Evolutionary conservation across 495 filamentous ascomycete species (phyloP), one percentile per base, ranked within the genome.

Genomic region (Penicillium lagena): DNA sequence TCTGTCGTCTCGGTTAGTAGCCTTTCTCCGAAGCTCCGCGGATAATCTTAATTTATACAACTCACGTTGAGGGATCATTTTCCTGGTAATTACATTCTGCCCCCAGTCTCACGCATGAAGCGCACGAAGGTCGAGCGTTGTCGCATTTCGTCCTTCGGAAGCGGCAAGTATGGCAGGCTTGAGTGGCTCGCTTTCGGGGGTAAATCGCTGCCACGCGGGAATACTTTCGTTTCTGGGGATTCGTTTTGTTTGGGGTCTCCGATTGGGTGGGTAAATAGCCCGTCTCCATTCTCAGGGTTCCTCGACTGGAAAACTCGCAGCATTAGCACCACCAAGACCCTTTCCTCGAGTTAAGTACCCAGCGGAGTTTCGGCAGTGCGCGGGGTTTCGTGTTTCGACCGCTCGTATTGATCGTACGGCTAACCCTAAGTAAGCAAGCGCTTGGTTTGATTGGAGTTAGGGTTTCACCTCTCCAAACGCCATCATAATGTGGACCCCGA

Each of bases 141-240:
- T 50, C 46, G 34, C 46, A 48, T 28, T 42, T 48, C n/a, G 45
- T 48, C 11, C 41, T 14, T 8, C 38, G 27, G 13, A 40, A 13
- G 7, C 45, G 50, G 39, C 50, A 52, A 0, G 37, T 45, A 14
- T 48, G 50, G 11, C 50, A 52, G 9, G 50, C 50, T 15, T 40
- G 37, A 11, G 38, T 40, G 8, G 45, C 50, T 41, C 50, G 37
- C 33, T 52, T 52, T 12, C 45, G 44, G 7, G 49, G 44, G 17
- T 45, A 49, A 27, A 17, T 49, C 12, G 30, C 32, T 17, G 46
- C 46, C 4, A 34, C 28, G 7, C 47, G 47, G 32, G 42, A 32
- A 31, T 45, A 31, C n/a, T 13, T 50, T 42, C 42, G 30, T 29
- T 45, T 50, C 17, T 28, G 40, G 12, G 15, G 29, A 40, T 30